These are phyloP conservation scores for Mariannaea elegans DNA, from an alignment of 2,329 filamentous ascomycete species.

Conservation along the genomic window DNA sequence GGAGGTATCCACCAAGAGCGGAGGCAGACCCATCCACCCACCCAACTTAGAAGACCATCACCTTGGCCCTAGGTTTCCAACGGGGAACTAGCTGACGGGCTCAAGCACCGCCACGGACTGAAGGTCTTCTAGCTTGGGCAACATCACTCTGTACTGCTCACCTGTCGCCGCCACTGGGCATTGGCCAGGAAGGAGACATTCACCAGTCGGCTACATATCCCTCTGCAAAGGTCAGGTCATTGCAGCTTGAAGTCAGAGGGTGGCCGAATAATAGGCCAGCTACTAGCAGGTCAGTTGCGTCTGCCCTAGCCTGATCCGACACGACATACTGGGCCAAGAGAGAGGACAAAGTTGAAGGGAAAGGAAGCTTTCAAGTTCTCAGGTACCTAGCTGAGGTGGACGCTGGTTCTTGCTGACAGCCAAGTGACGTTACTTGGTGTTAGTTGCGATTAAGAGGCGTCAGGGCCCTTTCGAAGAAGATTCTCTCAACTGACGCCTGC, in stretches of 20 bases:
- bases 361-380: too few relatives aligned
- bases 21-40: conserved; percentile 27
- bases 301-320: background rate
- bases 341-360: background rate
- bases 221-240: conserved; percentile 15
- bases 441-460: conserved; percentile 26
- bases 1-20: conserved; percentile 14
- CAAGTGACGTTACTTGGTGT: conserved; percentile 28
- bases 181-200: background rate
- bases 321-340: too few relatives aligned
- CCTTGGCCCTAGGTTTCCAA: conserved; percentile 30
- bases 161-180: background rate
- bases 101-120: conserved; percentile 17
- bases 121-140: conserved; percentile 19
- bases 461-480: conserved; percentile 24
- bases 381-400: background rate
- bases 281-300: background rate
- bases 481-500: conserved; percentile 26
- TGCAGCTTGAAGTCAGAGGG: background rate
- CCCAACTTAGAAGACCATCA: conserved; percentile 13
- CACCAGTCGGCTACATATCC: conserved; percentile 2
- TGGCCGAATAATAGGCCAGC: background rate
- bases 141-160: too few relatives aligned
- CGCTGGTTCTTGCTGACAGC: conserved; percentile 26
- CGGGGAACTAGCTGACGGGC: conserved; percentile 1